Percentiles rank a stretch among this genome's conserved stretches.
These are phyloP conservation scores for Massarina eburnea DNA, from an alignment of 2,329 filamentous ascomycete genomes.

Conservation along the genomic window DNA sequence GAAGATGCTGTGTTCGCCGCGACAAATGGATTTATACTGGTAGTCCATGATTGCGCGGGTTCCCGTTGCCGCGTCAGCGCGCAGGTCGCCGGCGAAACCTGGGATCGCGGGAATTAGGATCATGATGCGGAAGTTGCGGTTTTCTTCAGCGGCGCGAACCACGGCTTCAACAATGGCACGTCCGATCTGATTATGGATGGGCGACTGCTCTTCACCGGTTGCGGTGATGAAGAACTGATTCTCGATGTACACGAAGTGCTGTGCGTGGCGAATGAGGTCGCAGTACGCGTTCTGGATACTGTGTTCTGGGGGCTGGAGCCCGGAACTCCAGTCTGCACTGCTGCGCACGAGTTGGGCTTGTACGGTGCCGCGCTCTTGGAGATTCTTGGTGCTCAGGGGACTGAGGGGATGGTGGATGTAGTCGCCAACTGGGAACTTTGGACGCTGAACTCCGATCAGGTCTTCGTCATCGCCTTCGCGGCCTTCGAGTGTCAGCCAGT, in stretches of 20 bases:
- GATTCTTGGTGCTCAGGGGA: slow-evolving; percentile 67
- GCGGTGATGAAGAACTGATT: slow-evolving; percentile 94
- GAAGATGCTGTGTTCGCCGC: slow-evolving; percentile 89
- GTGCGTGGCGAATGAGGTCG: slow-evolving; percentile 80
- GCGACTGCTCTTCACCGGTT: slow-evolving; percentile 82
- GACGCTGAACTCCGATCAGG: slow-evolving; percentile 82
- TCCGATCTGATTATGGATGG: slow-evolving; percentile 86
- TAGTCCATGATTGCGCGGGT: slow-evolving; percentile 96
- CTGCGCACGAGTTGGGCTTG: slow-evolving; percentile 86
- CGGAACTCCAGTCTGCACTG: slow-evolving; percentile 90
- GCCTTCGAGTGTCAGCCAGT: slow-evolving; percentile 81
- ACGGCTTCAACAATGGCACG: slow-evolving; percentile 88
- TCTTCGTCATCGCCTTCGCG: slow-evolving; percentile 79
- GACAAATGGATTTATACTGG: slow-evolving; percentile 93
- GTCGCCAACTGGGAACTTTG: slow-evolving; percentile 83
- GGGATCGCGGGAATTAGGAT: slow-evolving; percentile 88
- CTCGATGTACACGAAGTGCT: slow-evolving; percentile 96
- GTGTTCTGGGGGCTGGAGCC: slow-evolving; percentile 74
- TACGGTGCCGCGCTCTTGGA: slow-evolving; percentile 66
- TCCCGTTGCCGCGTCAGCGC: slow-evolving; percentile 78
- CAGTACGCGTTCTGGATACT: slow-evolving; percentile 86
- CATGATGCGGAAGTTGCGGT: slow-evolving; percentile 87
- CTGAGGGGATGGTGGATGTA: slow-evolving; percentile 80
- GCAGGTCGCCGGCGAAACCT: slow-evolving; percentile 88
- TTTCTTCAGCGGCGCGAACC: slow-evolving; percentile 76